Percentiles rank a stretch among this genome's conserved stretches.
phyloP scores from a whole-genome alignment of 2,329 filamentous ascomycete genomes.

The Berkeleyomyces basicola region DNA sequence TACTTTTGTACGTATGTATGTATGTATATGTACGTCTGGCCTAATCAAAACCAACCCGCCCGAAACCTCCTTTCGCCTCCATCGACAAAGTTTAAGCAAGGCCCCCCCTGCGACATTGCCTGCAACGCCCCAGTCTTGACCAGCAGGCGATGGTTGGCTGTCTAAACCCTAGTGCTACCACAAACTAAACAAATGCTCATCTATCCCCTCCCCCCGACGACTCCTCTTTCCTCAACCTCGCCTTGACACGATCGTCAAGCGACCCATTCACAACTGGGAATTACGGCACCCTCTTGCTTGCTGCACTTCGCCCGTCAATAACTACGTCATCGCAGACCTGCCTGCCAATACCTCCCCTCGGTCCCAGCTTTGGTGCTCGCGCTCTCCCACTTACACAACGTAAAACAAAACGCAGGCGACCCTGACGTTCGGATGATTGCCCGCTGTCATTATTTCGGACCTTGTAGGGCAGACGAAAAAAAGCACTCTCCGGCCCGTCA shows the following conservation, averaged over 20 bases:
- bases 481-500: background rate
- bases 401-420: background rate
- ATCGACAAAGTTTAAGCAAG: too few relatives aligned
- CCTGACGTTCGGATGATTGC: background rate
- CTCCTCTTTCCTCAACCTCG: slow-evolving; percentile 1
- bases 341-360: background rate
- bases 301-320: background rate
- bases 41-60: too few relatives aligned
- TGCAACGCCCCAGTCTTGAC: too few relatives aligned
- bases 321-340: background rate
- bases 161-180: slow-evolving; percentile 1
- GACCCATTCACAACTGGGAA: background rate
- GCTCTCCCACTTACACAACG: background rate
- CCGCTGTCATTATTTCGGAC: background rate
- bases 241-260: background rate
- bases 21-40: too few relatives aligned
- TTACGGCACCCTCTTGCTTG: background rate
- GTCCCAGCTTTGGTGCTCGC: background rate
- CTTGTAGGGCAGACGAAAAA: slow-evolving; percentile 1
- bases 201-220: background rate
- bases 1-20: too few relatives aligned
- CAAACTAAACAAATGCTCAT: background rate
- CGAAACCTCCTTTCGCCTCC: too few relatives aligned
- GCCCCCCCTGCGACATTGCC: too few relatives aligned
- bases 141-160: too few relatives aligned